phyloP scores from a whole-genome alignment of 106 monocot genomes.

The Acanthochlamys bracteata region DNA sequence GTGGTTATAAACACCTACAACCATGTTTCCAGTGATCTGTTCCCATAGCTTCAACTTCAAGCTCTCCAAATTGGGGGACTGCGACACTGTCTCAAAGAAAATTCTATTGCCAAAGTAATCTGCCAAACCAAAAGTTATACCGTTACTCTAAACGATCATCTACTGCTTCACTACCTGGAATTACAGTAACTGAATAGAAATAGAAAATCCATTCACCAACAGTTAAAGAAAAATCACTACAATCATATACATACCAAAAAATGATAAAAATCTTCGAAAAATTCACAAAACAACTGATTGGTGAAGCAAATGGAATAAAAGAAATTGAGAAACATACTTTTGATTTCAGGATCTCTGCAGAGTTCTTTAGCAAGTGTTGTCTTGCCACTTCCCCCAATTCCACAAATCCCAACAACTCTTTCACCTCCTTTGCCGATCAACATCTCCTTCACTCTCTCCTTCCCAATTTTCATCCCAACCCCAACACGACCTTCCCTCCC shows the following conservation, averaged over 20 bases:
- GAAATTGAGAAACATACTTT: constrained; percentile 21
- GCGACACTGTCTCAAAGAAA: constrained; percentile 52
- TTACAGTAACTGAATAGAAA: too few species aligned
- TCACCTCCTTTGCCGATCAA: constrained; percentile 17
- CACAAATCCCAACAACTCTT: constrained; percentile 44
- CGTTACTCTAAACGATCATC: too few species aligned
- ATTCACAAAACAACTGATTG: too few species aligned
- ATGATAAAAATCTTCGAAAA: too few species aligned
- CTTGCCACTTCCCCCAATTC: constrained; percentile 65
- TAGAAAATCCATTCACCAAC: too few species aligned
- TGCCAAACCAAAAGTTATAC: constrained; percentile 8
- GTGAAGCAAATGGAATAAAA: too few species aligned
- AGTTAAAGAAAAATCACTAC: too few species aligned
- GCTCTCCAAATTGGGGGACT: constrained; percentile 39
- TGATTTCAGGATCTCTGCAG: constrained; percentile 28
- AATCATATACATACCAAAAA: too few species aligned
- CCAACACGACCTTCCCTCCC: constrained; percentile 6
- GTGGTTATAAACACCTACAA: constrained; percentile 23
- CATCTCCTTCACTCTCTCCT: constrained; percentile 45
- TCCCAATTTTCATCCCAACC: constrained; percentile 24
- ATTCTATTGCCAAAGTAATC: constrained; percentile 36
- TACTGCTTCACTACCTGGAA: too few species aligned
- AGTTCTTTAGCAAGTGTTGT: constrained; percentile 49
- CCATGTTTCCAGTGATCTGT: constrained; percentile 26
- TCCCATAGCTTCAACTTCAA: constrained; percentile 43